Base-by-base conservation (phyloP, 2,329 filamentous ascomycete species). In the Fusarium siculi region DNA sequence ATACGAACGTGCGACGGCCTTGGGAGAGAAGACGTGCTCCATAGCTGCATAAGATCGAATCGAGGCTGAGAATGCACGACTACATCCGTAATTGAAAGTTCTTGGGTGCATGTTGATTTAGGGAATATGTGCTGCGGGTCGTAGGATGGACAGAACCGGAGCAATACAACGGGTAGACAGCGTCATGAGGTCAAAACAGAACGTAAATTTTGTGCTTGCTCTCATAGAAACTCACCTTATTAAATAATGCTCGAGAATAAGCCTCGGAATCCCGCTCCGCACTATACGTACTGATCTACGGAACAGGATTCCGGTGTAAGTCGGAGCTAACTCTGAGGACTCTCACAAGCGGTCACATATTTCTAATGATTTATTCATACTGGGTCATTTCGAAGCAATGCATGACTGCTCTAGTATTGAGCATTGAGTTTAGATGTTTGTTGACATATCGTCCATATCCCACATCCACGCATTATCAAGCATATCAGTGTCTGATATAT, bases 401-500 rank as follows among this genome's bases (percentile, higher is more conserved):
- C 7, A 18, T 30, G 19, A 28, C 9, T 21, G 16, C 23, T 21
- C 28, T 54, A 40, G 25, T 11, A 28, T 54, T 21, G 10, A 54
- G 34, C 15, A 16, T 18, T 37, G 47, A 9, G 15, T 16, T 50
- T 30, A 72, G 9, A 53, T n/a, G 12, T 34, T 34, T 18, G 36
- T 37, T 18, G 28, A 46, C 6, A 58, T 30, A 9, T 54, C 49
- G 21, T 70, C 70, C 21, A 74, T 18, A 36, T 73, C 50, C 73
- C 68, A 74, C 40, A 70, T 66, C 69, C 72, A 74, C 4, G 47
- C 70, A 25, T 60, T 47, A 21, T 70, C 69, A 30, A 68, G 66
- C 44, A 74, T 61, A 14, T 37, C 47, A 11, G 53, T 66, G 32
- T 70, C 72, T 6, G 70, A 23, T 9, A 64, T 42, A 10, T 58